Evolutionary conservation across 2,329 filamentous ascomycete species (phyloP).

Genomic region (Colletotrichum sojae): DNA sequence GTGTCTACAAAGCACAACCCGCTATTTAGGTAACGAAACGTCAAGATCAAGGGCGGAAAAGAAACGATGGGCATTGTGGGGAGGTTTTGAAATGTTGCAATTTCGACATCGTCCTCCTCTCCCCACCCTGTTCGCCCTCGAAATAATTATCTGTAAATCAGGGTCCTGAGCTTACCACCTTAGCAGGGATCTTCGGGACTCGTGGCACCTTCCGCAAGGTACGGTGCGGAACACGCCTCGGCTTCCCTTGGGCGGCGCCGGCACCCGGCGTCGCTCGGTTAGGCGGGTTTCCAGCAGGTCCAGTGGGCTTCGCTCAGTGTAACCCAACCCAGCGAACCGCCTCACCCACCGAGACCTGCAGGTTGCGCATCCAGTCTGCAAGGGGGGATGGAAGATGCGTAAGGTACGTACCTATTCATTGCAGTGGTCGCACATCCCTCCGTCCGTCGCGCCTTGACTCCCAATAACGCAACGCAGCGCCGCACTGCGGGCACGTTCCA

Average conservation of each 20-base stretch:
- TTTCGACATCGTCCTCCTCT: conserved; percentile 3
- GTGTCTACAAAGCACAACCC: too few species aligned
- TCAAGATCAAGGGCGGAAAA: neutral
- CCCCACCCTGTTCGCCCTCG: conserved; percentile 6
- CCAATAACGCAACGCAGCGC: conserved; percentile 23
- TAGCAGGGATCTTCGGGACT: conserved; percentile 25
- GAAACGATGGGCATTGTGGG: conserved; percentile 19
- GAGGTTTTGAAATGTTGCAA: conserved; percentile 26
- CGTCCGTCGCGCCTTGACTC: conserved; percentile 19
- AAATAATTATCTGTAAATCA: conserved; percentile 22
- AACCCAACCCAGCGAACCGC: conserved; percentile 20
- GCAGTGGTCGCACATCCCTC: neutral
- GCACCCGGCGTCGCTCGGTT: too few species aligned
- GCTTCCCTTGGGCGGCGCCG: neutral
- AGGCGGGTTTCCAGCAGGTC: neutral
- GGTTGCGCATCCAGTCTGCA: conserved; percentile 27
- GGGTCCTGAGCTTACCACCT: conserved; percentile 30
- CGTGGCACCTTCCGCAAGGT: conserved; percentile 9
- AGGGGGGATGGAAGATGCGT: neutral
- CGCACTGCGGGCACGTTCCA: conserved; percentile 11
- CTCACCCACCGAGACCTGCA: conserved; percentile 5
- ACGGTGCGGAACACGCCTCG: neutral
- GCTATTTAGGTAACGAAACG: too few species aligned
- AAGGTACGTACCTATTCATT: too few species aligned
- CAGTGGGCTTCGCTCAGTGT: conserved; percentile 9